A percentile compares a stretch with the other conserved stretches of the same genome.
Evolutionary conservation across 2,329 filamentous ascomycete genomes (phyloP).

Genomic region (Tolypocladium amazonense): DNA sequence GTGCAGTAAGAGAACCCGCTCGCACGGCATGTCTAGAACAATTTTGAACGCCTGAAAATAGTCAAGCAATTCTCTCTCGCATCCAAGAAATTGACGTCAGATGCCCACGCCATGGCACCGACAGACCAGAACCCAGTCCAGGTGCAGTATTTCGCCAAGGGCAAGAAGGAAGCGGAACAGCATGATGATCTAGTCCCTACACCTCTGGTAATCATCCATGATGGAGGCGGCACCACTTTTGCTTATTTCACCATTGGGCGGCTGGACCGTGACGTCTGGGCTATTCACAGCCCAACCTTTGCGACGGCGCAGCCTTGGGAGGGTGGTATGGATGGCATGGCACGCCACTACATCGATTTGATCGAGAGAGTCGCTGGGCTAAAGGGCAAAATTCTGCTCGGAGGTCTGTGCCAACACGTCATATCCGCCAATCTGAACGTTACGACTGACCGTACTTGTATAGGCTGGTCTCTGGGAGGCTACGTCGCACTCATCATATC

Average conservation of each 20-base stretch:
- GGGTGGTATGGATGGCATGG: conserved; percentile 6
- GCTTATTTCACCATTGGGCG: conserved; percentile 2
- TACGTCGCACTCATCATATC: background rate
- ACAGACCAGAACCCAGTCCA: background rate
- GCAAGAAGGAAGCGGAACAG: background rate
- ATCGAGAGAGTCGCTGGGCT: conserved; percentile 1
- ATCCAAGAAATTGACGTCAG: background rate
- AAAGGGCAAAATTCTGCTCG: background rate
- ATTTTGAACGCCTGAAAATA: background rate
- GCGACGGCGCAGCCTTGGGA: background rate
- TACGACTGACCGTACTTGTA: background rate
- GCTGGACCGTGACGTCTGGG: conserved; percentile 6
- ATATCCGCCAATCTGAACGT: background rate
- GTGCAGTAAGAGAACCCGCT: background rate
- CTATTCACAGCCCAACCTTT: conserved; percentile 4
- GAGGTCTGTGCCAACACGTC: background rate
- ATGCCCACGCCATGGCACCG: background rate
- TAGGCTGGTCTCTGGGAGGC: conserved; percentile 2
- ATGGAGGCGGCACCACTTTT: conserved; percentile 5
- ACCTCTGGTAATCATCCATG: conserved; percentile 7
- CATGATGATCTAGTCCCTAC: background rate
- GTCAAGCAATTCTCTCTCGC: background rate
- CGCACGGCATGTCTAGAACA: background rate
- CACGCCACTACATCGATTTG: conserved; percentile 4
- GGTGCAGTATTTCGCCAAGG: background rate